Percentiles rank a stretch among this genome's conserved stretches.
Conservation (phyloP, 2,329 filamentous ascomycete species). For the Dactylellina drechsleri region DNA sequence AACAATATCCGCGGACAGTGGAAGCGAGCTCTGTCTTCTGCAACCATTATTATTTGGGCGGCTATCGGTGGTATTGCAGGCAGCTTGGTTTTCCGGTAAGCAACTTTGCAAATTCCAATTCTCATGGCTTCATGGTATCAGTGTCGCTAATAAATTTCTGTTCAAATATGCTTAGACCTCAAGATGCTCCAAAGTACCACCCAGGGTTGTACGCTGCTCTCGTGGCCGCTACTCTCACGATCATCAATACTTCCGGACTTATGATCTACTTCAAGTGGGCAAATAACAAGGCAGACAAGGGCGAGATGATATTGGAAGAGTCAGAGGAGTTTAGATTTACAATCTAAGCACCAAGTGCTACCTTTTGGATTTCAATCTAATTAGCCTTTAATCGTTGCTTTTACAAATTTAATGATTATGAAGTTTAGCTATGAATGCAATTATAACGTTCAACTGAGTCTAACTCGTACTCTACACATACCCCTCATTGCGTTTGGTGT, state of each 20-base stretch:
- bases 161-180: constrained; percentile 14
- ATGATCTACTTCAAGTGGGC: constrained; percentile 41
- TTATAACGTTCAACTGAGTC: too few relatives aligned
- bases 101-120: not conserved
- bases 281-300: constrained; percentile 29
- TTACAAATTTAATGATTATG: too few relatives aligned
- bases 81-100: constrained; percentile 74
- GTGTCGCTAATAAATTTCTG: not conserved
- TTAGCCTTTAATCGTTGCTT: too few relatives aligned
- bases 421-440: too few relatives aligned
- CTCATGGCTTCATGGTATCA: too few relatives aligned
- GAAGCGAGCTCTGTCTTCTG: constrained; percentile 83
- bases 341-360: constrained; percentile 9
- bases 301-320: constrained; percentile 38
- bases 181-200: constrained; percentile 38
- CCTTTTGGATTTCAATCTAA: not conserved
- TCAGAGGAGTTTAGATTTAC: constrained; percentile 46
- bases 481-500: too few relatives aligned
- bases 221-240: constrained; percentile 26
- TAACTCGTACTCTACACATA: too few relatives aligned
- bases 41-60: constrained; percentile 78
- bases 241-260: constrained; percentile 26
- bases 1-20: constrained; percentile 90
- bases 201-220: constrained; percentile 42
- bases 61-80: constrained; percentile 82